Base-by-base conservation (phyloP, 2,329 filamentous ascomycete genomes). In the Cordyceps javanica region DNA sequence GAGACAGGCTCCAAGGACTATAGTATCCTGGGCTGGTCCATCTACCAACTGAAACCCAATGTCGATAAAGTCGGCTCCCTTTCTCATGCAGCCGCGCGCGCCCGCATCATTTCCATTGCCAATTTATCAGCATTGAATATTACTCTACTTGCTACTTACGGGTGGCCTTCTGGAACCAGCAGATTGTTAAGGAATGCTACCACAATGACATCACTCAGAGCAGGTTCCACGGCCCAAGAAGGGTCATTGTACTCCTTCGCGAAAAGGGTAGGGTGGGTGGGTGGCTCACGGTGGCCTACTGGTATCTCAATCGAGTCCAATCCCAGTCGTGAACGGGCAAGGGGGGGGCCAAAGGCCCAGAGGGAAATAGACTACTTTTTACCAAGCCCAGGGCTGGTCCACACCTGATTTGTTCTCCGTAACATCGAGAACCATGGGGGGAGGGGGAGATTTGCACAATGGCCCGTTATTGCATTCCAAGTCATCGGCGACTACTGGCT, bases 131-230 rank as follows among this genome's bases (percentile, higher is more conserved):
- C n/a, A 41, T 4, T 2, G 19, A 14, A 28, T 51, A 28, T 39
- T 19, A 51, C 48, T 51, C 23, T 51, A 32, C 34, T 11, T 36
- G 23, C 11, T 39, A 25, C 7, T 10, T 23, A 26, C 2, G 13
- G 34, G 14, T 39, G 28, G n/a, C 32, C 32, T 21, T 23, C 21
- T 42, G 36, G 25, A 10, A 25, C 25, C 30, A 50, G 32, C 16
- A 19, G 19, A 25, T n/a, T 4, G 25, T n/a, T n/a, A n/a, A 13
- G 23, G 36, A 42, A 53, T 53, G 50, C 50, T 30, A 32, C 50
- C 50, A 55, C 25, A 39, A 46, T 56, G 54, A 49, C 54, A 49
- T 56, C 36, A 56, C 44, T 36, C 26, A 7, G 52, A 30, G 38
- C 51, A 44, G 44, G 28, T 26, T 13, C 30, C 28, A n/a, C 9